A percentile compares a stretch with the other conserved stretches of the same genome.
phyloP scores from a whole-genome alignment of 2,329 filamentous ascomycete species.

The Fusarium tanahbumbuense region DNA sequence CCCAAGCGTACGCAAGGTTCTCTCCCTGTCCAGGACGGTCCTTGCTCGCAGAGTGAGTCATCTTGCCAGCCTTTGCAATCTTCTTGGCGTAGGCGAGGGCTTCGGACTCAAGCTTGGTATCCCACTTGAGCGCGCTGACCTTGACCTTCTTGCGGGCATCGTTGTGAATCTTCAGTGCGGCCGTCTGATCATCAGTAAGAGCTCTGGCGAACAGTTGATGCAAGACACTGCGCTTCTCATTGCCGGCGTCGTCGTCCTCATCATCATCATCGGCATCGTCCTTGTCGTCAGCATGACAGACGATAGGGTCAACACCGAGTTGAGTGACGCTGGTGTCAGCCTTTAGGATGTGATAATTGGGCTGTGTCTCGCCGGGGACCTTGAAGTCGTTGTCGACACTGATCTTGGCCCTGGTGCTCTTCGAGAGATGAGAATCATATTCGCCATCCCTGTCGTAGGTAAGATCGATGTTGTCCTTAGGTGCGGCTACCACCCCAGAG shows the following conservation, averaged over 20 bases:
- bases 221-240: neutral
- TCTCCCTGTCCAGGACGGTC: slow-evolving; percentile 37
- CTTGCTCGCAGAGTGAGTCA: slow-evolving; percentile 21
- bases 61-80: slow-evolving; percentile 27
- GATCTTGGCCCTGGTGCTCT: neutral
- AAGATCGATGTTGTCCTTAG: slow-evolving; percentile 4
- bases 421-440: neutral
- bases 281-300: neutral
- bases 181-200: slow-evolving; percentile 30
- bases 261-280: neutral
- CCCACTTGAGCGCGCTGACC: slow-evolving; percentile 29
- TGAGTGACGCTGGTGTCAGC: neutral
- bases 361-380: neutral
- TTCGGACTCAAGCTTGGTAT: slow-evolving; percentile 15
- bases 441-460: neutral
- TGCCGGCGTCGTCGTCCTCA: neutral
- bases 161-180: slow-evolving; percentile 34
- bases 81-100: slow-evolving; percentile 34
- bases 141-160: slow-evolving; percentile 32
- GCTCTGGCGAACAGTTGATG: slow-evolving; percentile 13
- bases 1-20: slow-evolving; percentile 39
- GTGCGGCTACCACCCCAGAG: slow-evolving; percentile 10
- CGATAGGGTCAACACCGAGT: neutral
- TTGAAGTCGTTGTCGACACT: slow-evolving; percentile 6
- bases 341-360: slow-evolving; percentile 5